A percentile compares a stretch with the other conserved stretches of the same genome.
Conservation (phyloP, 2,329 filamentous ascomycete genomes). For the Penicillium sp. region DNA sequence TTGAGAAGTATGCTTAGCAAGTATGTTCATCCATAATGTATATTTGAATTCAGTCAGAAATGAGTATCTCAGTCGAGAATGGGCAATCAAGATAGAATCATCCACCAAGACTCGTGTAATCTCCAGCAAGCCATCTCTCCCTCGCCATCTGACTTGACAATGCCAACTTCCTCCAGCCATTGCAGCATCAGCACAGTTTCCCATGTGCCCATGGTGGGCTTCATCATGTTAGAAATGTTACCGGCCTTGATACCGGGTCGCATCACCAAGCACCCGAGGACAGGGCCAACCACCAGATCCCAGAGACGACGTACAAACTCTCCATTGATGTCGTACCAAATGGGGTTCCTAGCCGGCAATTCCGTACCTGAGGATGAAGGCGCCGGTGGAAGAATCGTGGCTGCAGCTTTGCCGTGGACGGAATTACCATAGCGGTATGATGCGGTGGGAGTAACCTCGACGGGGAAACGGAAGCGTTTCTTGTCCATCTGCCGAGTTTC, state of each 20-base stretch:
- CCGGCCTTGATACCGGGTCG: constrained; percentile 42
- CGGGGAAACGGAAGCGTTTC: constrained; percentile 42
- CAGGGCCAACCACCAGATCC: constrained; percentile 43
- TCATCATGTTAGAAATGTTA: constrained; percentile 40
- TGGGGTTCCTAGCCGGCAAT: constrained; percentile 38
- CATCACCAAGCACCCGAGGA: constrained; percentile 44
- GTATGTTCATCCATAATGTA: not conserved
- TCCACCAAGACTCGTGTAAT: constrained; percentile 46
- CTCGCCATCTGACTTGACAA: constrained; percentile 17
- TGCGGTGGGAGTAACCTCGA: constrained; percentile 40
- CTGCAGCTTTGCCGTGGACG: constrained; percentile 20
- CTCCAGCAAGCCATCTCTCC: constrained; percentile 30
- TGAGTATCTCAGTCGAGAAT: not conserved
- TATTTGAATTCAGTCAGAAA: not conserved
- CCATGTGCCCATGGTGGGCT: constrained; percentile 43
- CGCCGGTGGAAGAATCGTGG: constrained; percentile 13
- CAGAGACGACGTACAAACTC: constrained; percentile 39
- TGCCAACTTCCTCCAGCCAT: constrained; percentile 39
- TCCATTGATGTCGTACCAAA: constrained; percentile 53
- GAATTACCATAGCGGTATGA: constrained; percentile 46
- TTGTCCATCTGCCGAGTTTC: constrained; percentile 50
- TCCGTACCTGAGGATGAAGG: constrained; percentile 8
- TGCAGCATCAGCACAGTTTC: constrained; percentile 43
- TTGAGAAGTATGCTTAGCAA: not conserved
- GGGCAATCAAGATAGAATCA: constrained; percentile 28